phyloP scores from a whole-genome alignment of 495 filamentous ascomycete species.

The Astrothelium macrocarpum region DNA sequence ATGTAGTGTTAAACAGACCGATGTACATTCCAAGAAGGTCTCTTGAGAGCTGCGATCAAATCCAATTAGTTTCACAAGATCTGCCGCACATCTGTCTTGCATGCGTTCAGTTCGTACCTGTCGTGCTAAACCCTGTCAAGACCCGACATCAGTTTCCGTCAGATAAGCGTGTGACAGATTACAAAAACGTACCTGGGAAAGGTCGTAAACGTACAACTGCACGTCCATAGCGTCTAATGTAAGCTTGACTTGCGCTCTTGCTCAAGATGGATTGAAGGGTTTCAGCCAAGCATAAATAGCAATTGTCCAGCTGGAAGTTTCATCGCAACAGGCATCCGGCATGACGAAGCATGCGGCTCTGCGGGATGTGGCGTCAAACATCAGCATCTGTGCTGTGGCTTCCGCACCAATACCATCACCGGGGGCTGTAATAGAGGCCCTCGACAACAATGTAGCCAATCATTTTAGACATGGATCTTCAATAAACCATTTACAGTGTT shows the following conservation, averaged over 20 bases:
- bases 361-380: slow-evolving; percentile 2
- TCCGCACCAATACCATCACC: no score
- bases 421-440: no score
- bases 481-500: no score
- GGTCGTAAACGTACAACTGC: slow-evolving; percentile 86
- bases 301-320: not conserved
- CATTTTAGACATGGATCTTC: no score
- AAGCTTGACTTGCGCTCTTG: not conserved
- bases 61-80: not conserved
- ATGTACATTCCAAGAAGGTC: slow-evolving; percentile 33
- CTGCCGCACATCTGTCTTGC: not conserved
- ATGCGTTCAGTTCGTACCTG: slow-evolving; percentile 9
- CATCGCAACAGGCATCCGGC: not conserved
- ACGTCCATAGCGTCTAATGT: slow-evolving; percentile 58
- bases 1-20: slow-evolving; percentile 8
- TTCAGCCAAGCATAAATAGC: no score
- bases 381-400: no score
- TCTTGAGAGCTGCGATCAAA: slow-evolving; percentile 13
- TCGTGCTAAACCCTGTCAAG: not conserved
- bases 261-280: not conserved
- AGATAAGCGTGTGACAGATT: slow-evolving; percentile 5
- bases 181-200: slow-evolving; percentile 48
- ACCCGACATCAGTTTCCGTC: not conserved
- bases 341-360: slow-evolving; percentile 4
- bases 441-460: no score